Base-by-base conservation (phyloP, 805 yeast genomes). In the Candida endomychidarum region DNA sequence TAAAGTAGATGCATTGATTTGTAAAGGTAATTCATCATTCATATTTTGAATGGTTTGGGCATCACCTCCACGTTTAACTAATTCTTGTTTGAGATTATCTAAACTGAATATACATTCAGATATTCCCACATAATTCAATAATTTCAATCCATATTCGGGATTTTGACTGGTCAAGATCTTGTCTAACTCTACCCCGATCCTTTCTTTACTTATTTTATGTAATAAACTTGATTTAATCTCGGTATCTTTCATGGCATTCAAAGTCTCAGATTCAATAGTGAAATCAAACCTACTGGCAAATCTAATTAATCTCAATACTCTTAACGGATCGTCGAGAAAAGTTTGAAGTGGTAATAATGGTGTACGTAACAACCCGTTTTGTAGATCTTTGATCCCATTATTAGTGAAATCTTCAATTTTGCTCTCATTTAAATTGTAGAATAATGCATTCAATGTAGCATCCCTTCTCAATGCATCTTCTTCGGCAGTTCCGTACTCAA, bases 401-500 rank as follows among this genome's bases (percentile, higher is more conserved):
- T 75, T 77, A 0, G 99, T 93, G 45, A 83, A 78, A 61, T 93
- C 99, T 58, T 93, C 99, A 17, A 93, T 80, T 43, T 72, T 50
- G 10, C 69, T 70, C 4, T 80, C 75, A 39, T 75, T 74, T 38
- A 93, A 73, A 60, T 93, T 93, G 62, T 84, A 93, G 55, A 93
- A 93, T 17, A 93, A 65, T 0, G 99, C 95, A 59, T 93, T 93
- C 38, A 93, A 65, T 0, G 99, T 93, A 2, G 98, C 98, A 65
- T 93, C 99, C 56, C 99, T 73, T 53, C 99, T 75, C 48, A 79
- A 67, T 0, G 98, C 96, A 61, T 93, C 99, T 56, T 91, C 86
- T 46, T 77, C 74, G 0, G 98, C 91, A 0, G 98, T 89, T 0
- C 99, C 99, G 52, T 80, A 83, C 52, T 77, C 74, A 28, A 87